These are phyloP conservation scores for Trichosporon coremiiforme DNA, from an alignment of 1,284 basidiomycete species.

Conservation along the genomic window DNA sequence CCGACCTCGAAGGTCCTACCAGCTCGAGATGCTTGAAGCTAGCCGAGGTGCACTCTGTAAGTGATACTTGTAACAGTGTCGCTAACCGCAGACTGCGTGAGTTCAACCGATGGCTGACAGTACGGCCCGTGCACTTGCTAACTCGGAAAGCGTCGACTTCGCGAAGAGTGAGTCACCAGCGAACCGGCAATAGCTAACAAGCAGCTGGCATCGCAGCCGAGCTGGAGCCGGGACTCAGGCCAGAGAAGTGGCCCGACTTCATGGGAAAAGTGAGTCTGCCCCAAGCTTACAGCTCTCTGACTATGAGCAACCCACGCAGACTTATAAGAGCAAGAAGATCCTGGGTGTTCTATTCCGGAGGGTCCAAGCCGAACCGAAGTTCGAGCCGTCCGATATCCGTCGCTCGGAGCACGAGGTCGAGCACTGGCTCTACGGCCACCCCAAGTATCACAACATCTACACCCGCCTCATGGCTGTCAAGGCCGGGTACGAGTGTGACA, in stretches of 20 bases:
- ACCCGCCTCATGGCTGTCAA: constrained; percentile 43
- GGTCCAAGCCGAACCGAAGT: constrained; percentile 45
- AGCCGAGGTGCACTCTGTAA: constrained; percentile 48
- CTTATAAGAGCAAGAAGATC: constrained; percentile 44
- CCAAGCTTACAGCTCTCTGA: not conserved
- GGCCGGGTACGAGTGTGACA: constrained; percentile 40
- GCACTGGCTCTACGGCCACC: constrained; percentile 31
- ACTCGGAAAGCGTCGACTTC: constrained; percentile 49
- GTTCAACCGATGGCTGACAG: constrained; percentile 16
- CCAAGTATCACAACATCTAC: constrained; percentile 37
- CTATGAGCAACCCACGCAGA: constrained; percentile 34
- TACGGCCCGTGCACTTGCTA: not conserved
- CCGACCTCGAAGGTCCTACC: constrained; percentile 37
- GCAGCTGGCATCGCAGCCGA: constrained; percentile 50
- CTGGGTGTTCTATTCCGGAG: constrained; percentile 51
- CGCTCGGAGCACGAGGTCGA: constrained; percentile 37
- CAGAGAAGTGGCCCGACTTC: constrained; percentile 53
- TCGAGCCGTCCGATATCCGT: constrained; percentile 39
- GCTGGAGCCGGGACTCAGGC: constrained; percentile 38
- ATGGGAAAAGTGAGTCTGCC: constrained; percentile 50
- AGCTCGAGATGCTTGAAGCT: constrained; percentile 36
- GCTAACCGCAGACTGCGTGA: constrained; percentile 47
- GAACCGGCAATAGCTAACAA: not conserved
- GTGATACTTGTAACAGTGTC: constrained; percentile 8
- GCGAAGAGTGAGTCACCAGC: constrained; percentile 49